These are phyloP conservation scores for Hypoxylon sp. DNA, from an alignment of 2,329 filamentous ascomycete species.

Conservation along the genomic window DNA sequence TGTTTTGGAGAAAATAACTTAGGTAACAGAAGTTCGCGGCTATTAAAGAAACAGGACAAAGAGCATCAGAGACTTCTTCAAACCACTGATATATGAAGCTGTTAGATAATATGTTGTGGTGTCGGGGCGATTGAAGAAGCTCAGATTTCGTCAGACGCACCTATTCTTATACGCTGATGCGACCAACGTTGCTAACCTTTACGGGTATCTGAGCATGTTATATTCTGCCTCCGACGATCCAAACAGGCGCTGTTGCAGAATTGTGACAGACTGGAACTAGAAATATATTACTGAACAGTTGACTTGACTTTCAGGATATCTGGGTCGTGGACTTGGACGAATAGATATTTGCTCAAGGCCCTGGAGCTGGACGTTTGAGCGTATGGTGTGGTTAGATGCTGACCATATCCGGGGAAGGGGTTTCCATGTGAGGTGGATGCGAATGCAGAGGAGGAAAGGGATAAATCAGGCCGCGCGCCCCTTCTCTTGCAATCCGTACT, in stretches of 20 bases:
- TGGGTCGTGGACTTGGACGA: slow-evolving; percentile 7
- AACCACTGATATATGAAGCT: background rate
- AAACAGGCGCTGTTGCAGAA: slow-evolving; percentile 15
- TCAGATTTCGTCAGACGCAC: slow-evolving; percentile 1
- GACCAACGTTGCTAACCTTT: background rate
- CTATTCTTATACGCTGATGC: slow-evolving; percentile 17
- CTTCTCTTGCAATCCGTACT: slow-evolving; percentile 6
- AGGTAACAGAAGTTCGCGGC: background rate
- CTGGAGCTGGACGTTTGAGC: background rate
- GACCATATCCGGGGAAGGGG: slow-evolving; percentile 4
- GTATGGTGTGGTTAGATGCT: slow-evolving; percentile 20
- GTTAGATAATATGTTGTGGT: slow-evolving; percentile 1
- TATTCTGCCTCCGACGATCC: slow-evolving; percentile 6
- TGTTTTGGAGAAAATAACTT: background rate
- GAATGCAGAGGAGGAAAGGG: background rate
- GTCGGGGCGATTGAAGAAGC: background rate
- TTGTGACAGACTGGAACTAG: slow-evolving; percentile 8
- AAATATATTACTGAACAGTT: background rate
- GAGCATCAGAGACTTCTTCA: background rate
- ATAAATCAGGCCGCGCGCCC: slow-evolving; percentile 1
- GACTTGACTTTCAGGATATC: background rate
- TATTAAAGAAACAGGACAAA: background rate
- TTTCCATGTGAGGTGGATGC: background rate
- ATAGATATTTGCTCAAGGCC: slow-evolving; percentile 28
- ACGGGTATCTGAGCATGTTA: slow-evolving; percentile 9